Evolutionary conservation across 2,329 filamentous ascomycete genomes (phyloP), one percentile per base, ranked within the genome.

Genomic region (Epichloe coenophiala): DNA sequence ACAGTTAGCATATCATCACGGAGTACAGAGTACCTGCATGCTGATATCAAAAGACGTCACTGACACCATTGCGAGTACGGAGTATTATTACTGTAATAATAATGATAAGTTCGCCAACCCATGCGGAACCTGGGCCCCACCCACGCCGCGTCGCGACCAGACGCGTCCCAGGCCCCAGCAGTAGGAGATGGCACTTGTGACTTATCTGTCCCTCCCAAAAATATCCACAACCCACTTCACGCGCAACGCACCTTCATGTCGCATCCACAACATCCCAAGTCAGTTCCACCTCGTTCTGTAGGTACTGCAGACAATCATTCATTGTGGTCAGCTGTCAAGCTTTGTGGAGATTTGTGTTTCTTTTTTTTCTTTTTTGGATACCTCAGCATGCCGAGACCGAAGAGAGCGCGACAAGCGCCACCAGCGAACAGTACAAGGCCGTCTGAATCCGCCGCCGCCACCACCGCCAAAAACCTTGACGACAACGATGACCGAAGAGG

Each of bases 401-500:
- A 47, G 46, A 48, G 53, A 37, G 47, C 54, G 47, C 54, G 52
- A 44, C 53, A 46, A 33, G 48, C 51, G 47, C 51, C 42, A 17
- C 41, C 45, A 12, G 37, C 27, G 5, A 51, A 21, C n/a, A 19
- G 46, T 6, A 21, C 43, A 35, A 49, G 47, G 31, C 38, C 51
- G 19, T 23, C 19, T 15, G 23, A 47, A 6, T 27, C 38, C 21
- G 21, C 37, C 47, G 48, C 45, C 23, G 48, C 47, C 21, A 49
- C 48, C 8, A 17, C 40, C 7, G 38, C 38, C 11, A 23, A 42
- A 17, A 47, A 15, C 19, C 45, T 37, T 19, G 46, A 50, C 43
- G 31, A 51, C 31, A 33, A 52, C 12, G 37, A 64, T 17, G 55
- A 65, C n/a, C 61, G 60, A 6, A 59, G 61, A 12, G 58, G 61